Evolutionary conservation across 192 early-diverging fungal genomes (phyloP).

Genomic region (Coemansia interrupta): DNA sequence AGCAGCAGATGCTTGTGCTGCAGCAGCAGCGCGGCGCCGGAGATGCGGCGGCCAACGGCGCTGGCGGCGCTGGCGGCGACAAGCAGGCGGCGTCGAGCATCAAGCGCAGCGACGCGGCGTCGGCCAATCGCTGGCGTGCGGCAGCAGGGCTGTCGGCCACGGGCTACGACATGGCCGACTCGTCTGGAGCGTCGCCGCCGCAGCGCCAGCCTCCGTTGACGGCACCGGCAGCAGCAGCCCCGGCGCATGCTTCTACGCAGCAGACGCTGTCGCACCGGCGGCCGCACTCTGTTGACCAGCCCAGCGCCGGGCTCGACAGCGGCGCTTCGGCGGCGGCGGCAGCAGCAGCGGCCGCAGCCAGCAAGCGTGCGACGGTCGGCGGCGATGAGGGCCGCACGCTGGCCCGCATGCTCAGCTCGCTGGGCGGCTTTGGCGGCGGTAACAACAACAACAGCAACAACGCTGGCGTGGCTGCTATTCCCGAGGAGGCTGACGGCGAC

Average conservation of each 20-base stretch:
- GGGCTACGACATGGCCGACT: conserved; percentile 40
- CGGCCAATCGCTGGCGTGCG: conserved; percentile 33
- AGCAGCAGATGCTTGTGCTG: conserved; percentile 36
- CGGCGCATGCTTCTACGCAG: conserved; percentile 2
- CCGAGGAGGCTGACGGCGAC: conserved; percentile 21
- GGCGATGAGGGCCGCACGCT: conserved; percentile 38
- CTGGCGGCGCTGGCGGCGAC: background rate
- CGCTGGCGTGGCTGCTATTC: conserved; percentile 7
- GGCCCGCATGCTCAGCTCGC: conserved; percentile 45
- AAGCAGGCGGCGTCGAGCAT: conserved; percentile 17
- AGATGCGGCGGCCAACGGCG: background rate
- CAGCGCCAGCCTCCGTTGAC: conserved; percentile 4
- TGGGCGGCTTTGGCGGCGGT: conserved; percentile 31
- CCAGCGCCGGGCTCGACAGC: conserved; percentile 3
- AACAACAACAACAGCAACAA: background rate
- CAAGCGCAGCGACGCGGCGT: conserved; percentile 21
- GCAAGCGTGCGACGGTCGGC: conserved; percentile 41
- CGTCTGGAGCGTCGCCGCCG: conserved; percentile 4
- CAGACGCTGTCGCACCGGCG: conserved; percentile 25
- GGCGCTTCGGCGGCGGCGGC: background rate
- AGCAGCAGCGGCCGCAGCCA: background rate
- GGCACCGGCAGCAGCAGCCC: conserved; percentile 6
- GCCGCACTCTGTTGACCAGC: conserved; percentile 33
- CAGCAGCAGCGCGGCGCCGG: conserved; percentile 18
- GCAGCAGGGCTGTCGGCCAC: conserved; percentile 35